Evolutionary conservation across 225 moss, liverwort and hornwort genomes (phyloP), one percentile per base, ranked within the genome.

Genomic region (Antitrichia curtipendula): DNA sequence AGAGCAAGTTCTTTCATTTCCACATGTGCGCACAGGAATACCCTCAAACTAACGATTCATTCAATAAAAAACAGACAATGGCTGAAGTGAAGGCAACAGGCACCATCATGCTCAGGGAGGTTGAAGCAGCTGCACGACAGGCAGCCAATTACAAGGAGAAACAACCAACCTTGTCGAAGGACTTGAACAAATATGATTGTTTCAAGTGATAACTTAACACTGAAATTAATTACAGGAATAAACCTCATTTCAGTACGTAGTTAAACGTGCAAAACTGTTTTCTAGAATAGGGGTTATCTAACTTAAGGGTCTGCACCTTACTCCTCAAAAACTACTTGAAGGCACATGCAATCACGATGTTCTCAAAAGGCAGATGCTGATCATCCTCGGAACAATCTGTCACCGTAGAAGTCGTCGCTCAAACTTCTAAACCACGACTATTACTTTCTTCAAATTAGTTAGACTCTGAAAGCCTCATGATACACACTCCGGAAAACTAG

Each of bases 261-360:
- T 47, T 59, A 82, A 52, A 88, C 60, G 84, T 78, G 82, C 92
- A 90, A 90, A 89, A 92, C 90, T 88, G 88, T 66, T 86, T n/a
- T 82, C 87, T 87, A 52, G 62, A 71, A 66, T 50, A 74, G 71
- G 58, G 56, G 63, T 76, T 70, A 49, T 43, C 63, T 86, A 75
- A 41, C 81, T 84, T 71, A 58, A 50, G 84, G 71, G 43, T 81
- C 64, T 70, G 90, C 78, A 86, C 45, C 84, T 69, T 8, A 34
- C 32, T 88, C 84, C 78, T 87, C 82, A 81, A 84, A 40, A 82
- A 88, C 56, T 86, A 69, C 86, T 57, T 75, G 63, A 81, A 87
- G 80, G 81, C 69, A 75, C 81, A 75, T 85, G 85, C 28, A 87
- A 43, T 70, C 62, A 88, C 16, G 24, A 87, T 85, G 65, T 66